These are phyloP conservation scores for Amylostereum areolatum DNA, from an alignment of 1,284 basidiomycete genomes.

Conservation along the genomic window DNA sequence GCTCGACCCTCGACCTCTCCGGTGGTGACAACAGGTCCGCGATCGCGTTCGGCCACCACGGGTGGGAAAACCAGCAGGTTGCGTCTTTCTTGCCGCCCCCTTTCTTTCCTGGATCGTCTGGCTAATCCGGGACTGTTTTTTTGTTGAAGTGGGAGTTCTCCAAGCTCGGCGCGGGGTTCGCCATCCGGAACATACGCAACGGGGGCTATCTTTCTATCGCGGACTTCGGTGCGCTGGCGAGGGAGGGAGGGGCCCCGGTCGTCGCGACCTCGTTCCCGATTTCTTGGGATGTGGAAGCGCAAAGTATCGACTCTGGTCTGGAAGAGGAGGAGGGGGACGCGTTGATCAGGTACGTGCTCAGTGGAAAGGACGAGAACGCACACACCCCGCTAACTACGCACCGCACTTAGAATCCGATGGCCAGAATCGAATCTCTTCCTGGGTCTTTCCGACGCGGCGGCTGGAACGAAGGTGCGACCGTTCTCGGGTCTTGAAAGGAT, in stretches of 20 bases:
- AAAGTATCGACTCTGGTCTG: constrained; percentile 5
- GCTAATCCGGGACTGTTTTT: background rate
- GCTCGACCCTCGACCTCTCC: constrained; percentile 12
- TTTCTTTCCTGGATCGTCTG: background rate
- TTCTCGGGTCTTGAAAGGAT: background rate
- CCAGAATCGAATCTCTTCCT: background rate
- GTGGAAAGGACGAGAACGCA: constrained; percentile 1
- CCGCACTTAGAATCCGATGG: constrained; percentile 7
- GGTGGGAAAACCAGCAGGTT: constrained; percentile 16
- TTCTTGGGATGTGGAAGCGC: constrained; percentile 14
- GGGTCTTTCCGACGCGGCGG: background rate
- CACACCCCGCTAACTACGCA: background rate
- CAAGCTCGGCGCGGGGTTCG: constrained; percentile 11
- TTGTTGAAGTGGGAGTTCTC: constrained; percentile 13
- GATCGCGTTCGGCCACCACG: constrained; percentile 13
- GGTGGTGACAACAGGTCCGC: constrained; percentile 10
- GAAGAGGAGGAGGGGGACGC: constrained; percentile 11
- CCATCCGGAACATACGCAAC: constrained; percentile 8
- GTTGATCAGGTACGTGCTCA: constrained; percentile 6
- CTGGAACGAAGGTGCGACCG: background rate
- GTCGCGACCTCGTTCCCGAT: constrained; percentile 10
- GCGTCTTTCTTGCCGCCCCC: background rate
- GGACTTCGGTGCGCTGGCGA: constrained; percentile 4
- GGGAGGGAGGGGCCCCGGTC: constrained; percentile 2
- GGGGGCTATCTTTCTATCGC: constrained; percentile 8